Evolutionary conservation across 2,329 filamentous ascomycete species (phyloP), one percentile per base, ranked within the genome.

Genomic region (Akanthomyces muscarius): DNA sequence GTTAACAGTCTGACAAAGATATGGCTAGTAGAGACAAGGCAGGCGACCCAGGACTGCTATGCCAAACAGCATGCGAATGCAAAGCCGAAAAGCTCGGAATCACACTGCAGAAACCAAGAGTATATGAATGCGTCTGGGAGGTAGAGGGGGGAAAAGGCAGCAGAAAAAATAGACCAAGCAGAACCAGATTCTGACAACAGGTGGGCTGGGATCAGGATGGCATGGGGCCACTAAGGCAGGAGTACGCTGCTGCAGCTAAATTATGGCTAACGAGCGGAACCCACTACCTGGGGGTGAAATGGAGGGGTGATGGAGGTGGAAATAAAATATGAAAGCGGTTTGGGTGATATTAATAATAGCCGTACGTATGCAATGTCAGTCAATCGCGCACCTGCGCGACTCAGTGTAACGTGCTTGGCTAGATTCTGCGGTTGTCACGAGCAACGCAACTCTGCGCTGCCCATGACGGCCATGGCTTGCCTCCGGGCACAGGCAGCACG

Each of bases 1-100:
- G 77, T 77, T 81, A 84, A 86, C 84, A 86, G 36, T 45, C 8
- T 54, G 21, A 16, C 6, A 14, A 33, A 41, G 33, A 61, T 13
- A 53, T 38, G 45, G 54, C 54, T 42, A 16, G 30, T n/a, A 25
- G 33, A 33, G 33, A 18, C 50, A 38, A 86, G 76, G 71, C 72
- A 69, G 68, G 67, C 68, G 68, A 61, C 65, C 65, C 64, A 66
- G 63, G 65, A 18, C 52, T 50, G 44, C 59, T 63, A 66, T 67
- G 65, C 69, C 66, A 67, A 65, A 65, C 63, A 68, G 60, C 63
- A 67, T 60, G 53, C 13, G 36, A n/a, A 52, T 50, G 54, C 47
- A 58, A 53, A 47, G 48, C 48, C 58, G 52, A 44, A 38, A 58
- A 50, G 44, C 44, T 48, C 50, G n/a, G 52, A 33, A 36, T 4